These are phyloP conservation scores for Grosmannia penicillata DNA, from an alignment of 2,329 filamentous ascomycete species.

Conservation along the genomic window DNA sequence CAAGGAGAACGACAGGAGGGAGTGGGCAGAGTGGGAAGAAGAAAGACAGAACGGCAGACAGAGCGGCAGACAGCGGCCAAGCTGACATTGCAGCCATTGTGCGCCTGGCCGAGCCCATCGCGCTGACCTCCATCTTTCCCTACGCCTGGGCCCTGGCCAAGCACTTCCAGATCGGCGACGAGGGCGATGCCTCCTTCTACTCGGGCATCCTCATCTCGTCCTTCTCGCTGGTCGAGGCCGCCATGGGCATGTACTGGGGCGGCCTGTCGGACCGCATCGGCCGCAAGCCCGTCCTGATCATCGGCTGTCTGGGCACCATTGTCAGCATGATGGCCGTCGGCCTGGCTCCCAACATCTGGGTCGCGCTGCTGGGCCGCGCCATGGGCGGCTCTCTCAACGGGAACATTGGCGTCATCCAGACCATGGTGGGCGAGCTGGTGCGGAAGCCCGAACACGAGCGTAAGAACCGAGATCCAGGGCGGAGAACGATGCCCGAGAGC, in stretches of 20 bases:
- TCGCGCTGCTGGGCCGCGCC: slow-evolving; percentile 61
- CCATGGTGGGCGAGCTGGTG: slow-evolving; percentile 82
- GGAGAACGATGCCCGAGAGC: too few species aligned
- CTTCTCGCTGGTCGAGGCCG: slow-evolving; percentile 67
- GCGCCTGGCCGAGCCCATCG: slow-evolving; percentile 82
- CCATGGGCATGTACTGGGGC: slow-evolving; percentile 84
- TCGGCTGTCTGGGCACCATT: slow-evolving; percentile 72
- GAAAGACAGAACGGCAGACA: too few species aligned
- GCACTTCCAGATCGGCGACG: slow-evolving; percentile 55
- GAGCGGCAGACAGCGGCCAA: too few species aligned
- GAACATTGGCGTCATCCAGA: slow-evolving; percentile 82
- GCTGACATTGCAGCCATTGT: slow-evolving; percentile 79
- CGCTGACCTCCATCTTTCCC: slow-evolving; percentile 83
- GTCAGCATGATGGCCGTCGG: slow-evolving; percentile 72
- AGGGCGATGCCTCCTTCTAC: slow-evolving; percentile 71
- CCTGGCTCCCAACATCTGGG: slow-evolving; percentile 68
- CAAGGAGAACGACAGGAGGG: too few species aligned
- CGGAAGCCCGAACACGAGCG: slow-evolving; percentile 74
- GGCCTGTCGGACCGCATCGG: slow-evolving; percentile 67
- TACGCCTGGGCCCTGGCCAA: slow-evolving; percentile 80
- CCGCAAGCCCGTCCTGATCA: slow-evolving; percentile 69
- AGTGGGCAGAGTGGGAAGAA: too few species aligned
- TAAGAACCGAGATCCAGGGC: too few species aligned
- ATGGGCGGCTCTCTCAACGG: slow-evolving; percentile 77
- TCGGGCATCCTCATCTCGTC: slow-evolving; percentile 78